Evolutionary conservation across 2,329 filamentous ascomycete genomes (phyloP).

Genomic region (Fusarium praegraminearum): DNA sequence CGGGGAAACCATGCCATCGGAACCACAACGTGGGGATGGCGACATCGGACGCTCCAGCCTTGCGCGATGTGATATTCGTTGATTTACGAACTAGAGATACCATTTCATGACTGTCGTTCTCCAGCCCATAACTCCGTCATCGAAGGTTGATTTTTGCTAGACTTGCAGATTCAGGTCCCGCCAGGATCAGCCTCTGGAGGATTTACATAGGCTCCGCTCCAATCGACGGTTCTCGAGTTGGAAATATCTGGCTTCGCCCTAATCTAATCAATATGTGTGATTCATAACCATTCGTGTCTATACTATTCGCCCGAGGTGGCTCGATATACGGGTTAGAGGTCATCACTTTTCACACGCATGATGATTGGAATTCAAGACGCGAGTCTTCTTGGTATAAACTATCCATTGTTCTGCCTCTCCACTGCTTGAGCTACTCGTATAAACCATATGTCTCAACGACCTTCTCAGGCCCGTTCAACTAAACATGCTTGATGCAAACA

Average conservation of each 20-base stretch:
- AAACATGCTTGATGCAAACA: slow-evolving; percentile 36
- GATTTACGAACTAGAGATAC: neutral
- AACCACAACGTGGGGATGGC: slow-evolving; percentile 26
- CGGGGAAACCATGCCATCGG: slow-evolving; percentile 40
- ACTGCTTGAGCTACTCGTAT: slow-evolving; percentile 18
- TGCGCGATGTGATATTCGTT: neutral
- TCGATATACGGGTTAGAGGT: neutral
- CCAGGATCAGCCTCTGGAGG: neutral
- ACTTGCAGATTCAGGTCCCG: neutral
- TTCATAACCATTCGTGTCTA: neutral
- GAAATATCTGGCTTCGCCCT: neutral
- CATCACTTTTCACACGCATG: neutral
- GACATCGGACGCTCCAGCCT: neutral
- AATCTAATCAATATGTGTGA: neutral
- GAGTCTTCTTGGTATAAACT: slow-evolving; percentile 7
- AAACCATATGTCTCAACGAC: slow-evolving; percentile 12
- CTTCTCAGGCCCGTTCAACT: slow-evolving; percentile 15
- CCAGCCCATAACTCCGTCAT: neutral
- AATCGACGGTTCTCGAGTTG: neutral
- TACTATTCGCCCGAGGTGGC: neutral
- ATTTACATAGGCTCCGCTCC: neutral
- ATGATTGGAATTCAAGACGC: neutral
- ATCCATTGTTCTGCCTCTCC: slow-evolving; percentile 24
- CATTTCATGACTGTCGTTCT: neutral
- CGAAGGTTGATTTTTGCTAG: neutral